A percentile compares a stretch with the other conserved stretches of the same genome.
phyloP scores from a whole-genome alignment of 2,329 filamentous ascomycete species.

The Lecanicillium sp. region DNA sequence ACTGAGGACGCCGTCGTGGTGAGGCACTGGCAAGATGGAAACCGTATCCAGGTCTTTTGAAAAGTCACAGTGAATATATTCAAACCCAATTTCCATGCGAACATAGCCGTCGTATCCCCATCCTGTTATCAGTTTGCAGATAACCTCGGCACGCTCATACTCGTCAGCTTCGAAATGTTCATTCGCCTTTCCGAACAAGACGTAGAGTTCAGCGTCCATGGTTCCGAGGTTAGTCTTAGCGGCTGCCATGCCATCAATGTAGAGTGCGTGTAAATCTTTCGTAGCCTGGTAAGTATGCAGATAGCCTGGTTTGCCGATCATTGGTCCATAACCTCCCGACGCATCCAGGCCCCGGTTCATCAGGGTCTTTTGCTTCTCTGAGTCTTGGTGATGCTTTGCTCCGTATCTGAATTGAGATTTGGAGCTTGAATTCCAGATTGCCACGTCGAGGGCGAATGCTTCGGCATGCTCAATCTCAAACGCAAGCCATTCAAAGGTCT shows the following conservation, averaged over 20 bases:
- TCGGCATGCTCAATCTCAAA: conserved; percentile 72
- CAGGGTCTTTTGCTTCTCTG: conserved; percentile 8
- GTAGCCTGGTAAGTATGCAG: conserved; percentile 60
- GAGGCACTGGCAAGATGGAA: conserved; percentile 24
- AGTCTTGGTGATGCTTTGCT: too few species aligned
- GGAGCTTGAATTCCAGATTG: conserved; percentile 2
- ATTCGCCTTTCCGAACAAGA: conserved; percentile 38
- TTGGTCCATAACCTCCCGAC: conserved; percentile 12
- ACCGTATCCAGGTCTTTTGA: conserved; percentile 33
- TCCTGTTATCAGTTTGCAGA: conserved; percentile 48
- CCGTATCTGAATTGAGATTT: too few species aligned
- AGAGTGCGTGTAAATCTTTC: conserved; percentile 54
- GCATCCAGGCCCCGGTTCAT: neutral
- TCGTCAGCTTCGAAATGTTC: conserved; percentile 38
- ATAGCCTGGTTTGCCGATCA: conserved; percentile 40
- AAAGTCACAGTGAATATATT: conserved; percentile 64
- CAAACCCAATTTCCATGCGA: conserved; percentile 64
- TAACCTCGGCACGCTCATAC: conserved; percentile 40
- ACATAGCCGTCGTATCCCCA: conserved; percentile 61
- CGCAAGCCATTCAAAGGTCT: conserved; percentile 62
- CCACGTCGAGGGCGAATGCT: conserved; percentile 44
- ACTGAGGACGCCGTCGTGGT: conserved; percentile 17
- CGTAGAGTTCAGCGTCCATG: conserved; percentile 58
- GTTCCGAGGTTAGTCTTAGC: conserved; percentile 61
- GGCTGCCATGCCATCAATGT: conserved; percentile 65